Conservation (phyloP, 202 grass and related monocot species). For the Saccharum hybrid region DNA sequence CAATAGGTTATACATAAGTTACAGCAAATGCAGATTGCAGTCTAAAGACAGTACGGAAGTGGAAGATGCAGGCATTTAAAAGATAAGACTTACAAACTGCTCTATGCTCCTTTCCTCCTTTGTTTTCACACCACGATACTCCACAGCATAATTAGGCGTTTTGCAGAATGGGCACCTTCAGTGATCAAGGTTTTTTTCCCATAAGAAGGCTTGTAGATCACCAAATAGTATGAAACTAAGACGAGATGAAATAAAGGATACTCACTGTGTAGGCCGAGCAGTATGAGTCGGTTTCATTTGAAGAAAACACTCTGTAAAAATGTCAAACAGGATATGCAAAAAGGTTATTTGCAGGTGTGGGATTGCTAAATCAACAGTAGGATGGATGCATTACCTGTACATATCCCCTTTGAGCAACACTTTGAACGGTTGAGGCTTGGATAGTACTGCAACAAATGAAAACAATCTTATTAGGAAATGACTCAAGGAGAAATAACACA, state of each 20-base stretch:
- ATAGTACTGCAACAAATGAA: constrained; percentile 72
- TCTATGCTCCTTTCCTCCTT: constrained; percentile 99
- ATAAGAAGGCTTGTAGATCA: constrained; percentile 27
- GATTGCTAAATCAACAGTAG: neutral
- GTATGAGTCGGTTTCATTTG: constrained; percentile 92
- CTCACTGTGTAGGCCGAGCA: constrained; percentile 99
- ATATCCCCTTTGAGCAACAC: constrained; percentile 96
- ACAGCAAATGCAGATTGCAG: constrained; percentile 26
- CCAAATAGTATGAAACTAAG: constrained; percentile 33
- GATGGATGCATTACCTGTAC: constrained; percentile 72
- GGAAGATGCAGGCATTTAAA: constrained; percentile 26
- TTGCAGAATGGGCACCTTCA: constrained; percentile 99
- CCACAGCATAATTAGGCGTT: constrained; percentile 95
- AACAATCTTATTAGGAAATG: constrained; percentile 32
- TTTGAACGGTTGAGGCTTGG: constrained; percentile 98
- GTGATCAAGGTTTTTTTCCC: constrained; percentile 58
- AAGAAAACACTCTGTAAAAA: constrained; percentile 94
- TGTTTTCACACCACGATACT: constrained; percentile 96
- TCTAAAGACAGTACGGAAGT: constrained; percentile 36
- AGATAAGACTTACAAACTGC: constrained; percentile 78
- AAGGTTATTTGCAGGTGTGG: constrained; percentile 10
- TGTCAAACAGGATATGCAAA: constrained; percentile 37
- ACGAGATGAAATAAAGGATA: constrained; percentile 69
- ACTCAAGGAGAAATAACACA: constrained; percentile 12
- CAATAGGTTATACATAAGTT: constrained; percentile 40